Evolutionary conservation across 83 land plant species (phyloP).

Genomic region (Picea abies): DNA sequence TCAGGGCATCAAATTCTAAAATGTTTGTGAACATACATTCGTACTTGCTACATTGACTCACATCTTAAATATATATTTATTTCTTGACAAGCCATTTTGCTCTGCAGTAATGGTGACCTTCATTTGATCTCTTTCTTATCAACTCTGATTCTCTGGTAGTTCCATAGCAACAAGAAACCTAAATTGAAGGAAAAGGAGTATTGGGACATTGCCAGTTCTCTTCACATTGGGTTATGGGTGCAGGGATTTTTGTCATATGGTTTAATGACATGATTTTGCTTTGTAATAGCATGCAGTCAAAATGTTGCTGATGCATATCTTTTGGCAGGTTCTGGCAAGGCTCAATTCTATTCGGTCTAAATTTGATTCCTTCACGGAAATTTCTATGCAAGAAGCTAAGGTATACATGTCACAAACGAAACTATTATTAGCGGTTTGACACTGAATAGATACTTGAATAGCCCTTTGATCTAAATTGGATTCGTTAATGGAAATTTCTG

Average conservation of each 20-base stretch:
- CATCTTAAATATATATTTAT: background rate
- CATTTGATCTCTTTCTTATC: background rate
- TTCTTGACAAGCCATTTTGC: background rate
- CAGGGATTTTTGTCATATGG: background rate
- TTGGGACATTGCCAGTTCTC: background rate
- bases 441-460: too few species aligned
- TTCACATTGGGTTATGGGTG: background rate
- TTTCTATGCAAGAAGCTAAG: constrained; percentile 53
- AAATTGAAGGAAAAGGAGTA: background rate
- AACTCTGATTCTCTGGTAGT: background rate
- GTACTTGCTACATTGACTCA: background rate
- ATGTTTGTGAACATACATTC: background rate
- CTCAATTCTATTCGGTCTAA: constrained; percentile 65
- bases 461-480: constrained; percentile 51
- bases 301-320: constrained; percentile 5
- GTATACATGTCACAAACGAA: constrained; percentile 25
- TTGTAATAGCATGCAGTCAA: background rate
- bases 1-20: too few species aligned
- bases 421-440: too few species aligned
- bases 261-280: background rate
- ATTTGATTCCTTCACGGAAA: constrained; percentile 51
- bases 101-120: background rate
- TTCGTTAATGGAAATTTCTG: constrained; percentile 37
- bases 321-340: constrained; percentile 70
- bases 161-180: background rate